Evolutionary conservation across 1,284 basidiomycete species (phyloP), one percentile per base, ranked within the genome.

Genomic region (Puccinia novopanici): DNA sequence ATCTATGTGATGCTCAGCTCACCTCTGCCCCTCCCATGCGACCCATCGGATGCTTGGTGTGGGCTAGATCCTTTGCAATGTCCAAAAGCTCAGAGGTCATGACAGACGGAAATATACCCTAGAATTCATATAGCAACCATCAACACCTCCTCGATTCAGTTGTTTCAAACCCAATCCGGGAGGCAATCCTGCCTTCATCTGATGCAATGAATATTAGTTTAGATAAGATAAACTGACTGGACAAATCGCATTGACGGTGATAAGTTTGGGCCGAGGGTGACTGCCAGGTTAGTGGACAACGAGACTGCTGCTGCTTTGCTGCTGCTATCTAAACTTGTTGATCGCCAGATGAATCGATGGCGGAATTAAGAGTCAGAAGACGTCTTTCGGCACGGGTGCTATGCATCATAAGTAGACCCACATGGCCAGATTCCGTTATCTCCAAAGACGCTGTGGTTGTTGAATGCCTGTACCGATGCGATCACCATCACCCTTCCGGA

Each of bases 251-350:
- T 86, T 86, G 80, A 85, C 84, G 74, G 84, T 83, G 57, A 86
- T 83, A 70, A 82, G 82, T 63, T 82, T 82, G 17, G 85, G 17
- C 84, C 84, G 34, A 86, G 82, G 57, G 83, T 83, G 81, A 83
- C 82, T 55, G 85, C 85, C 34, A 86, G 82, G 55, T 83, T 84
- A 19, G 82, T 82, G 45, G 85, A 82, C 24, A 86, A 83, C 82
- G 85, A 84, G 34, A 86, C 83, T n/a, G 85, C 84, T 9, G 85
- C 85, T 1, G 85, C 85, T 82, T 86, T 86, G 22, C 84, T 85
- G 4, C 84, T 84, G 82, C 85, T 84, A 54, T 80, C 78, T 80
- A 57, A 59, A 30, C 19, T 4, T 40, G 4, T 6, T 27, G 34
- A n/a, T n/a, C n/a, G n/a, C n/a, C 22, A 24, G 37, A 63, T 19